These are phyloP conservation scores for Trichoderma arundinaceum DNA, from an alignment of 2,329 filamentous ascomycete genomes.

Conservation along the genomic window DNA sequence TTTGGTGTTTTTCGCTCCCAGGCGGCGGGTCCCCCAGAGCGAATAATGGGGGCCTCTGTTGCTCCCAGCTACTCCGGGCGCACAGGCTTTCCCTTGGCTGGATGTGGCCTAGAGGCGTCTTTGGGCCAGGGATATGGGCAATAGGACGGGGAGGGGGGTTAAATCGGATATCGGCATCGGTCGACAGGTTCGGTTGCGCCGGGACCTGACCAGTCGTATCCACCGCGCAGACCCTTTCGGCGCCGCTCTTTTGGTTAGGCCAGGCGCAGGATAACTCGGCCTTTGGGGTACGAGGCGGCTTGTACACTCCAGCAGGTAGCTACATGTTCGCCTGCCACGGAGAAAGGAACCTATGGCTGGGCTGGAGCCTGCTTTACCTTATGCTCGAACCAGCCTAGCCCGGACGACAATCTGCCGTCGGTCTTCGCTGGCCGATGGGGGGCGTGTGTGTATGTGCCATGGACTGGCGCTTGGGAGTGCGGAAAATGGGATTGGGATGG, in stretches of 20 bases:
- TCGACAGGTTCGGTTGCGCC: conserved; percentile 31
- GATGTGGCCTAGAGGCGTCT: conserved; percentile 10
- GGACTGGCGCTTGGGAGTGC: conserved; percentile 1
- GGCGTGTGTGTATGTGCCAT: conserved; percentile 1
- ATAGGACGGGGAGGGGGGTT: conserved; percentile 21
- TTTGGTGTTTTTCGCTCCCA: conserved; percentile 11
- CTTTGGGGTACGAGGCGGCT: conserved; percentile 6
- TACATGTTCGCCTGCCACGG: not conserved
- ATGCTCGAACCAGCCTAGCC: conserved; percentile 22
- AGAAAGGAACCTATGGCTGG: not conserved
- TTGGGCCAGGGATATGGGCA: not conserved
- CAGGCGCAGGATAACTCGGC: conserved; percentile 23
- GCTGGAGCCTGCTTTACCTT: conserved; percentile 3
- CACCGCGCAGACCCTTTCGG: conserved; percentile 20
- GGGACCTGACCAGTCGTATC: conserved; percentile 28
- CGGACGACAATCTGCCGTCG: conserved; percentile 29
- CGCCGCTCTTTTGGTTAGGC: conserved; percentile 24
- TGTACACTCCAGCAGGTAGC: not conserved
- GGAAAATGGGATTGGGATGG: conserved; percentile 22
- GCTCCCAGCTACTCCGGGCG: conserved; percentile 24
- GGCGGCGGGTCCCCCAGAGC: conserved; percentile 18
- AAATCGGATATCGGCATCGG: conserved; percentile 31
- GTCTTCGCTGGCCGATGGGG: conserved; percentile 30
- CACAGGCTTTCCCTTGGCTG: conserved; percentile 23
- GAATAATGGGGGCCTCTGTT: not conserved